Base-by-base conservation (phyloP, 2,329 filamentous ascomycete genomes). In the Beauveria asiatica region DNA sequence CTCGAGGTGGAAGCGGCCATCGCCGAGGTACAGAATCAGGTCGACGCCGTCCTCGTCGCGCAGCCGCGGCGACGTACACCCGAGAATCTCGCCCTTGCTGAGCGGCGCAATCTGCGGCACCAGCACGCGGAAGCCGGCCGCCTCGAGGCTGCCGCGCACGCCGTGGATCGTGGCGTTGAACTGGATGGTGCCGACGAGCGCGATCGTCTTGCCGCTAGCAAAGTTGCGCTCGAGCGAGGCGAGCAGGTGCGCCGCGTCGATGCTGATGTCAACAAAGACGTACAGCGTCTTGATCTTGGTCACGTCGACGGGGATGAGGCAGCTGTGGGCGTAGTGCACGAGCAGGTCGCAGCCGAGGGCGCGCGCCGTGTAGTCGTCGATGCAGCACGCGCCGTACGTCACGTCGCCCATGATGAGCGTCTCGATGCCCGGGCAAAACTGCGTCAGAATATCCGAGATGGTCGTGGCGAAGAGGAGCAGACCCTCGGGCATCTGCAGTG, bases 391-490 rank as follows among this genome's bases (percentile, higher is more conserved):
- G 64, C 94, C 94, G 72, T 99, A 99, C 1, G 94, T 99, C 48
- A 99, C 94, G 72, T 99, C 94, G 63, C 94, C 94, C 94, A 99
- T 99, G 73, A 99, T 99, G 58, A 97, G 80, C 2, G 93, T 97
- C 72, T 95, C 90, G 45, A 89, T 88, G 1, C 89, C 92, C 0
- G 91, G 88, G 70, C 94, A 99, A 77, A 99, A 99, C 70, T 92
- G 89, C 0, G 89, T 90, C 52, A 99, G 79, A 67, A 99, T 97
- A 71, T 99, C 94, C 3, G 94, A 96, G 66, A 99, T 93, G 41
- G 94, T 99, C 27, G 94, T 97, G 23, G 94, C 94, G 72, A 99
- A 99, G 60, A 99, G 80, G 30, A 99, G 83, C 1, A 99, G 82
- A 1, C 94, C 94, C 74, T 99, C 95, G 5, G 94, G 94, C 80